Percentiles rank a stretch among this genome's conserved stretches.
Conservation (phyloP, 306 rosid genomes). For the Fagus crenata region DNA sequence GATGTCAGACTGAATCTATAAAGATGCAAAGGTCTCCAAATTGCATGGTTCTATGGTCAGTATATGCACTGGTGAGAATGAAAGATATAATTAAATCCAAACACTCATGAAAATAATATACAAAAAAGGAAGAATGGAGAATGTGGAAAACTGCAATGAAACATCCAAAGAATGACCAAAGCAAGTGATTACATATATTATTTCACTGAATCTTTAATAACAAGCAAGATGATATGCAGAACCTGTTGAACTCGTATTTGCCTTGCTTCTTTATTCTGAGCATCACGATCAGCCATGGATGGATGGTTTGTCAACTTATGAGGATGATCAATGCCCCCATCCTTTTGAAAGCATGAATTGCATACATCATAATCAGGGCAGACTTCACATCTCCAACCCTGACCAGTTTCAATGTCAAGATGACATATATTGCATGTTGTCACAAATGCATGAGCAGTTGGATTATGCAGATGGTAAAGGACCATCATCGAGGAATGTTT, state of each 20-base stretch:
- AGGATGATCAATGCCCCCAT: slow-evolving; percentile 76
- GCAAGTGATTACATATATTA: neutral
- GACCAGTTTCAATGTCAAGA: slow-evolving; percentile 94
- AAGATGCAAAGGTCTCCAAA: neutral
- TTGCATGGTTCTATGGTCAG: neutral
- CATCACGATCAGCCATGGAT: slow-evolving; percentile 90
- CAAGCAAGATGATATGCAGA: too few relatives aligned
- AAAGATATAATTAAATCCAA: too few relatives aligned
- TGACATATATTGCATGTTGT: too few relatives aligned
- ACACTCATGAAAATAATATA: neutral
- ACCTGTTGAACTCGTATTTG: too few relatives aligned
- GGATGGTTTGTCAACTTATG: too few relatives aligned
- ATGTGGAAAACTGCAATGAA: too few relatives aligned
- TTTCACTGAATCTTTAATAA: too few relatives aligned
- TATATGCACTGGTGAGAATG: too few relatives aligned
- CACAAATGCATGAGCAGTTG: too few relatives aligned
- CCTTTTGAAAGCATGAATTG: slow-evolving; percentile 82
- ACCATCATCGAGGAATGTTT: too few relatives aligned
- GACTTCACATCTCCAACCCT: slow-evolving; percentile 98
- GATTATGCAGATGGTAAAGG: too few relatives aligned
- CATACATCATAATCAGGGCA: slow-evolving; percentile 95
- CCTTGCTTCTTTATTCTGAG: too few relatives aligned
- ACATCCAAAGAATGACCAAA: neutral
- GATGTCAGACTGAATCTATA: slow-evolving; percentile 17
- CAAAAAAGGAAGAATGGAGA: neutral